Base-by-base conservation (phyloP, 495 filamentous ascomycete genomes). In the Cercophora scortea region DNA sequence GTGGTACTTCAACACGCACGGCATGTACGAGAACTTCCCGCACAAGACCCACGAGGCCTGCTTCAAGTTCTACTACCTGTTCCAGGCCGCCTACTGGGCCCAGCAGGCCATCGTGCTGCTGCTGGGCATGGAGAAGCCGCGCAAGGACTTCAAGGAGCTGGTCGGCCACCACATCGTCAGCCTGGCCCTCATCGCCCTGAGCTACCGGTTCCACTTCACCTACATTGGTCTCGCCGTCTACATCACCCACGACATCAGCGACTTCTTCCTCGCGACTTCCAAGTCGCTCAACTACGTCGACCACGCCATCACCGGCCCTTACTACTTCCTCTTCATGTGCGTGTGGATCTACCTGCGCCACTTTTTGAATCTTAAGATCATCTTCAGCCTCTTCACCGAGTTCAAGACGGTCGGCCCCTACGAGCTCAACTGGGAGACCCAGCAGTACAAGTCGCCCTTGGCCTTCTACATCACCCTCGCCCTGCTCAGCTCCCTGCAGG, bases 1-100 rank as follows among this genome's bases (percentile, higher is more conserved):
- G n/a, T 98, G 93, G 93, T 97, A 96, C 67, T 98, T 97, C 79
- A 90, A 95, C 70, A 94, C 88, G 7, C 58, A 57, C 42, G 90
- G 80, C 54, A 95, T 96, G 88, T 98, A 92, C 64, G 90, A 94
- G 68, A 76, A 74, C 8, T 97, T 88, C 72, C 93, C 93, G 15
- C 93, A 98, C 70, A 78, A 80, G 55, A 85, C 86, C 45, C 92
- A 94, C 62, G 88, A 88, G 45, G 86, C 71, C 39, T 50, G 78
- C n/a, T 95, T 97, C 81, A 98, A 98, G 78, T 87, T 90, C 18
- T 98, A 96, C 66, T 98, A 98, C 61, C 74, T 98, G 45, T 84
- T 98, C 59, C 87, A 98, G 72, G 94, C 90, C 35, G 86, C 87
- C 51, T 98, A 96, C 73, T 98, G 93, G 93, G 79, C 85, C 6